phyloP scores from a whole-genome alignment of 2,329 filamentous ascomycete species.

The Trichoderma arundinaceum region DNA sequence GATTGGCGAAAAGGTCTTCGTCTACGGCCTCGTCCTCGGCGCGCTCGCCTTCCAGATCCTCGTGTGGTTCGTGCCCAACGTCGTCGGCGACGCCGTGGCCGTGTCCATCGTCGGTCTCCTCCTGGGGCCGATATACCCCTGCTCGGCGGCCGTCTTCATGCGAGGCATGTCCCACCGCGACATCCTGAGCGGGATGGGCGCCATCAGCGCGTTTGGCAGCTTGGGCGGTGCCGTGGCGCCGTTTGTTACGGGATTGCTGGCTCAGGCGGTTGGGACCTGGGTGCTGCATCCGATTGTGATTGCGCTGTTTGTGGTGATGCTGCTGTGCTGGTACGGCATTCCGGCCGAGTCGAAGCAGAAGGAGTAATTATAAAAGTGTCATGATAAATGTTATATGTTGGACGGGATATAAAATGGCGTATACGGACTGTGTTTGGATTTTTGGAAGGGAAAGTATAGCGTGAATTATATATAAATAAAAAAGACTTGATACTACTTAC shows the following conservation, averaged over 20 bases:
- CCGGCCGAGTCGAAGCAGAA: slow-evolving; percentile 64
- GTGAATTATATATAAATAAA: neutral
- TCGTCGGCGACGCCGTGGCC: slow-evolving; percentile 72
- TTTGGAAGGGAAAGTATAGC: neutral
- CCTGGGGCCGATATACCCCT: slow-evolving; percentile 80
- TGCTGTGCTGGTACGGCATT: slow-evolving; percentile 66
- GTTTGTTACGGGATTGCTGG: slow-evolving; percentile 68
- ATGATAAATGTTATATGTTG: neutral
- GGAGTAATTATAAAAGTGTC: slow-evolving; percentile 50
- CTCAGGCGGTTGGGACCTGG: slow-evolving; percentile 66
- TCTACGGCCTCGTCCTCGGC: slow-evolving; percentile 66
- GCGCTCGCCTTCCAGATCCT: slow-evolving; percentile 73
- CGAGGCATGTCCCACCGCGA: slow-evolving; percentile 63
- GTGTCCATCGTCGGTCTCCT: slow-evolving; percentile 74
- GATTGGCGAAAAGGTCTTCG: slow-evolving; percentile 73
- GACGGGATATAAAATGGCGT: neutral
- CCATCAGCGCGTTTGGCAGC: slow-evolving; percentile 72
- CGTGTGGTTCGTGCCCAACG: slow-evolving; percentile 77
- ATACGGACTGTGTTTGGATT: neutral
- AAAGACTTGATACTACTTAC: neutral
- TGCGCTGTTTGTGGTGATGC: slow-evolving; percentile 67
- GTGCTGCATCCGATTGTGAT: slow-evolving; percentile 72
- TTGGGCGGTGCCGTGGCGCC: slow-evolving; percentile 71
- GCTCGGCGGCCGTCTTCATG: slow-evolving; percentile 68
- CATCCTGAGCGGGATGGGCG: slow-evolving; percentile 67